Conservation (phyloP, 2,329 filamentous ascomycete genomes). For the Fonsecaea erecta region DNA sequence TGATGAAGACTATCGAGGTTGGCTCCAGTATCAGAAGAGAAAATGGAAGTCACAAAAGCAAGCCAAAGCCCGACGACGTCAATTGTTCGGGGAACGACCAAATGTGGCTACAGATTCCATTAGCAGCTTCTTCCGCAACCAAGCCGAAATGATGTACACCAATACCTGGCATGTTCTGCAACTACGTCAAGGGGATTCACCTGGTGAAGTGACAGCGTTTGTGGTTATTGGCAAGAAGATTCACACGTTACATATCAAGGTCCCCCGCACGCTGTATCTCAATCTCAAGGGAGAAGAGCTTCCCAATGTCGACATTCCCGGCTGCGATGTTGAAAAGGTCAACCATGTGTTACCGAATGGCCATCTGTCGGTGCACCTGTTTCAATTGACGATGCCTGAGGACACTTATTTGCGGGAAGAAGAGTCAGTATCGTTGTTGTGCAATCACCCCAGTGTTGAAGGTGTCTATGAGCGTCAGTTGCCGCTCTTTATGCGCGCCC, state of each 20-base stretch:
- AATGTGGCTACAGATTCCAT: constrained; percentile 64
- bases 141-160: constrained; percentile 86
- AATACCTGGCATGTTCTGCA: constrained; percentile 96
- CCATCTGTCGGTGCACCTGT: constrained; percentile 89
- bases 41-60: constrained; percentile 99
- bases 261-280: constrained; percentile 86
- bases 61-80: constrained; percentile 79
- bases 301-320: constrained; percentile 83
- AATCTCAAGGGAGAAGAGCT: constrained; percentile 87
- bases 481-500: constrained; percentile 80
- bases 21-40: constrained; percentile 92
- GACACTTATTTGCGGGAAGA: constrained; percentile 83
- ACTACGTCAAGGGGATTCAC: constrained; percentile 77
- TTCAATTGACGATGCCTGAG: constrained; percentile 89
- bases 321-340: constrained; percentile 89
- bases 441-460: constrained; percentile 92
- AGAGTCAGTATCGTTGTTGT: constrained; percentile 78
- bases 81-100: constrained; percentile 87
- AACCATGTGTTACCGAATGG: constrained; percentile 93
- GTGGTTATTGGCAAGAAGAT: constrained; percentile 93
- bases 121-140: constrained; percentile 81
- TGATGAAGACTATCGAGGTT: constrained; percentile 82
- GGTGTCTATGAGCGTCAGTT: constrained; percentile 96
- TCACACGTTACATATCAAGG: constrained; percentile 83
- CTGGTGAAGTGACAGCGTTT: constrained; percentile 84